phyloP scores from a whole-genome alignment of 2,329 filamentous ascomycete genomes.

The Ceratocystis albifundus region DNA sequence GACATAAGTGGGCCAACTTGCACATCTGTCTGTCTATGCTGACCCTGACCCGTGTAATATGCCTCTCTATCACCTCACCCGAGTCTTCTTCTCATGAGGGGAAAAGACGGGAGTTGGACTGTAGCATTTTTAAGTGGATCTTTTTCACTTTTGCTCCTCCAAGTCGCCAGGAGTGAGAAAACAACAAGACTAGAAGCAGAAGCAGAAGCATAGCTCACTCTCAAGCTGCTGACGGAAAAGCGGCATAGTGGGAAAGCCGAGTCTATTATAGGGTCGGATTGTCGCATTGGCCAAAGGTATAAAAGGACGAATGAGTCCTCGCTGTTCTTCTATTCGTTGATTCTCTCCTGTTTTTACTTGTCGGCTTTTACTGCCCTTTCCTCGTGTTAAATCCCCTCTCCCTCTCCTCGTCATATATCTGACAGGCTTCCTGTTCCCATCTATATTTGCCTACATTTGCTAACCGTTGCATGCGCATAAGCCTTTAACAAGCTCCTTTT shows the following conservation, averaged over 20 bases:
- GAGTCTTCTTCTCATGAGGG: too few species aligned
- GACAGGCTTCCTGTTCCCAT: not conserved
- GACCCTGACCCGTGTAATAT: not conserved
- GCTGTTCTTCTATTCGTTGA: not conserved
- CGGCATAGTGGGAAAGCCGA: not conserved
- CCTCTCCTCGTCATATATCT: not conserved
- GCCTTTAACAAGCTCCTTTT: not conserved
- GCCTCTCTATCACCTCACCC: not conserved
- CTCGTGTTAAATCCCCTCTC: not conserved
- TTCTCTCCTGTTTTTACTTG: not conserved
- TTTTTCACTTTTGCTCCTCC: not conserved
- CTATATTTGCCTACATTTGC: not conserved
- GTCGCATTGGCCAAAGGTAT: not conserved
- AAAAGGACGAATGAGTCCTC: not conserved
- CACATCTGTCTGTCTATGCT: not conserved
- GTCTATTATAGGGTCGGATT: not conserved
- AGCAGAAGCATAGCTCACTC: not conserved
- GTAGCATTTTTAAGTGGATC: not conserved
- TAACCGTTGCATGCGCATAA: not conserved
- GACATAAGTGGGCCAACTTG: not conserved
- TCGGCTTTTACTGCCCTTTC: not conserved
- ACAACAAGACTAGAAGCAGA: not conserved
- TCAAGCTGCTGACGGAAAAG: slow-evolving; percentile 9
- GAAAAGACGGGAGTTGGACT: not conserved
- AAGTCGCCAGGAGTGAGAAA: not conserved